Evolutionary conservation across 2,329 filamentous ascomycete genomes (phyloP).

Genomic region (Paramyrothecium roridum): DNA sequence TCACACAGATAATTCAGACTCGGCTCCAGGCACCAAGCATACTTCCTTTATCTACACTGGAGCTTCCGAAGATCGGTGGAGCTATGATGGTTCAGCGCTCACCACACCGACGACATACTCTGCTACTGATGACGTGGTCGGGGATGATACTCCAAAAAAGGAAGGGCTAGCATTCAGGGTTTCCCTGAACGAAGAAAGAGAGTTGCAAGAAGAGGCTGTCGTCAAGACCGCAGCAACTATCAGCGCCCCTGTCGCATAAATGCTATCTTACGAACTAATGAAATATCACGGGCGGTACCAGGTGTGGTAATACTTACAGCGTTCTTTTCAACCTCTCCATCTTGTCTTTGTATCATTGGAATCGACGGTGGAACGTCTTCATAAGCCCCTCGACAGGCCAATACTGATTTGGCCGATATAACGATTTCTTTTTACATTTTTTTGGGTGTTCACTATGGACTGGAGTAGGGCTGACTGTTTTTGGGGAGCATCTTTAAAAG

Average conservation of each 20-base stretch:
- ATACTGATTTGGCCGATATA: no score
- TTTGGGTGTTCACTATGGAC: no score
- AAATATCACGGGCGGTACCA: neutral
- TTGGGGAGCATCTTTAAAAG: no score
- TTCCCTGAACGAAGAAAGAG: neutral
- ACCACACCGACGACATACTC: slow-evolving; percentile 35
- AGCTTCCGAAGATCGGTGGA: slow-evolving; percentile 32
- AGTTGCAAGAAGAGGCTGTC: neutral
- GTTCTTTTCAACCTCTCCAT: neutral
- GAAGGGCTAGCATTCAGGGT: slow-evolving; percentile 2
- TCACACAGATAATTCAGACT: slow-evolving; percentile 22
- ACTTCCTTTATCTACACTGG: slow-evolving; percentile 35
- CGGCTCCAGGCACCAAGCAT: slow-evolving; percentile 26
- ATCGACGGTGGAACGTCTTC: no score
- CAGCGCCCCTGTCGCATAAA: neutral
- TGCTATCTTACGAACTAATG: neutral
- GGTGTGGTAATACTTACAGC: neutral
- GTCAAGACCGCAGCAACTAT: neutral
- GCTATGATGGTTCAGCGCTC: slow-evolving; percentile 31
- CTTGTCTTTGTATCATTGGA: neutral
- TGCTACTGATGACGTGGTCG: slow-evolving; percentile 22
- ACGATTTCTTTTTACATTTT: no score
- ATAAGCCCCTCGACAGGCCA: no score
- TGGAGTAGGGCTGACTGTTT: no score
- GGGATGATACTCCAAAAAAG: slow-evolving; percentile 29